These are phyloP conservation scores for Celoporthe dispersa DNA, from an alignment of 2,329 filamentous ascomycete genomes.

Conservation along the genomic window DNA sequence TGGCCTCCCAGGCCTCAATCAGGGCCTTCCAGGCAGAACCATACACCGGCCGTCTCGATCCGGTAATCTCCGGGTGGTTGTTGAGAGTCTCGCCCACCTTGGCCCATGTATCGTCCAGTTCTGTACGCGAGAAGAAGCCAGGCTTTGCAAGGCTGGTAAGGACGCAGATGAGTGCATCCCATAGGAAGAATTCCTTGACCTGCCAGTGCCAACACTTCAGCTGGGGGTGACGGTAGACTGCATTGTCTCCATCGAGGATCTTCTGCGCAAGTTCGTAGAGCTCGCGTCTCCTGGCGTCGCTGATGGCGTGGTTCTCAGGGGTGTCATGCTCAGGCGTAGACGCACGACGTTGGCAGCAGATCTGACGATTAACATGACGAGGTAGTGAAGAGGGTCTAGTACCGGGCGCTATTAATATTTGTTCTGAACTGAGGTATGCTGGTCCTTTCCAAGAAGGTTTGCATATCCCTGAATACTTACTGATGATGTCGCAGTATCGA, in stretches of 20 bases:
- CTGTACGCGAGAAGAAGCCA: conserved; percentile 31
- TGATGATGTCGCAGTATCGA: conserved; percentile 48
- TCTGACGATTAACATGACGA: conserved; percentile 36
- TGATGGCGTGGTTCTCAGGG: conserved; percentile 35
- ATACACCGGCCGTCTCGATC: conserved; percentile 36
- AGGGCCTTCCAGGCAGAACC: conserved; percentile 38
- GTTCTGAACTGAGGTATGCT: not conserved
- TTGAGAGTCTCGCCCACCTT: conserved; percentile 35
- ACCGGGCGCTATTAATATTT: not conserved
- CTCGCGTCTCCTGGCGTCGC: conserved; percentile 33
- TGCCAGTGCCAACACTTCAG: conserved; percentile 39
- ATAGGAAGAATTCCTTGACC: conserved; percentile 39
- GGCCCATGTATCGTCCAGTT: conserved; percentile 34
- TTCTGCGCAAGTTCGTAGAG: conserved; percentile 42
- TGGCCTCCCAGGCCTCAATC: conserved; percentile 40
- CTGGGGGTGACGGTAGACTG: conserved; percentile 35
- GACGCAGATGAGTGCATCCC: conserved; percentile 40
- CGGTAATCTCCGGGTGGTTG: conserved; percentile 38
- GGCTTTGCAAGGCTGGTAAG: conserved; percentile 36
- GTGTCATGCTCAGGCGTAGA: conserved; percentile 32
- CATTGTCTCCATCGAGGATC: conserved; percentile 42
- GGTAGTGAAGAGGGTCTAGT: conserved; percentile 42
- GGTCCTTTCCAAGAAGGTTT: not conserved
- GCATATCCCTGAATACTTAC: not conserved
- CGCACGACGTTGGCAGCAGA: conserved; percentile 37